A percentile compares a stretch with the other conserved stretches of the same genome.
phyloP scores from a whole-genome alignment of 179 eudicot genomes.

The Beta corolliflora region DNA sequence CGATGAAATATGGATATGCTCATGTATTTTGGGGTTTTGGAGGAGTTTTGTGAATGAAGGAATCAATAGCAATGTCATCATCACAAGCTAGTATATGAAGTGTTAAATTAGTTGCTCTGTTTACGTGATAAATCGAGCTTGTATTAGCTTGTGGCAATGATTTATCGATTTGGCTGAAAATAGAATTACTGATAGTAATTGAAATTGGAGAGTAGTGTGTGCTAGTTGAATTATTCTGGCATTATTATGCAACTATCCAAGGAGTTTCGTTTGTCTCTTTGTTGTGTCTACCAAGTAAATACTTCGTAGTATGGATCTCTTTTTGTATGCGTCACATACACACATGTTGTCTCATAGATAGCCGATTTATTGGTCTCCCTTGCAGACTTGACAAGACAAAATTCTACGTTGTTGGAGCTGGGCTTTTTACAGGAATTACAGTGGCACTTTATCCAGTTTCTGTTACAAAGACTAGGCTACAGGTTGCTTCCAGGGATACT shows the following conservation, averaged over 20 bases:
- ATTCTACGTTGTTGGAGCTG: conserved; percentile 96
- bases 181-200: not conserved
- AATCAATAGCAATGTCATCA: not conserved
- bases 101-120: not conserved
- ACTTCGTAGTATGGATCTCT: not conserved
- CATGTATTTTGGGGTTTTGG: not conserved
- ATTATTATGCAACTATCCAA: not conserved
- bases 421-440: conserved; percentile 86
- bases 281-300: not conserved
- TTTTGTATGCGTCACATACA: not conserved
- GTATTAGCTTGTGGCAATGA: not conserved
- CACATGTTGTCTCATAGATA: not conserved
- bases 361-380: not conserved
- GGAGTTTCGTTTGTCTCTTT: not conserved
- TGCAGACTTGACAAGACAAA: conserved; percentile 96
- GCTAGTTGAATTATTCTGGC: not conserved
- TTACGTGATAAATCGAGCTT: not conserved
- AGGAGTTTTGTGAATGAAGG: not conserved
- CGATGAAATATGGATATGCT: not conserved
- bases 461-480: conserved; percentile 89
- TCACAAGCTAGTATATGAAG: not conserved
- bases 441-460: conserved; percentile 93
- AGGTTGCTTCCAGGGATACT: conserved; percentile 78
- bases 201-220: not conserved
- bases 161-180: not conserved